phyloP scores from a whole-genome alignment of 148 eudicot genomes.

The Rhododendron ovatum region DNA sequence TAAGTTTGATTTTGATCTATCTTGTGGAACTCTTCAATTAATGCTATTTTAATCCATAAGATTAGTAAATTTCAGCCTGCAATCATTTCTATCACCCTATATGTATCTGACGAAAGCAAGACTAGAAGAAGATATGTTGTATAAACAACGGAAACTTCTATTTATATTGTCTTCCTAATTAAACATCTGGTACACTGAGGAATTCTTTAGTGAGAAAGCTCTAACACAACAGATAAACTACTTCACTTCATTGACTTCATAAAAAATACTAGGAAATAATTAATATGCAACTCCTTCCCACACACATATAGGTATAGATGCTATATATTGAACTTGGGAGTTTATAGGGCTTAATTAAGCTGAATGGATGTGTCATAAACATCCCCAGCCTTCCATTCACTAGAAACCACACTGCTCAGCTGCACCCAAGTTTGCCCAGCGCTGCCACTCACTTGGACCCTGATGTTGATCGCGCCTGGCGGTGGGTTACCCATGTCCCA shows the following conservation, averaged over 20 bases:
- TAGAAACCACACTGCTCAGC: slow-evolving; percentile 24
- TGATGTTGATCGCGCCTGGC: slow-evolving; percentile 23
- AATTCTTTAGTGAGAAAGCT: background rate
- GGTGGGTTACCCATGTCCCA: slow-evolving; percentile 66
- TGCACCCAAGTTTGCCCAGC: slow-evolving; percentile 28
- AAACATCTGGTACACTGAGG: background rate
- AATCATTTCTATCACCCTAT: background rate
- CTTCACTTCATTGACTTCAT: background rate
- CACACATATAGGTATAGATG: background rate
- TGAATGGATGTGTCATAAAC: slow-evolving; percentile 22
- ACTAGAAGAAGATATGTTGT: background rate
- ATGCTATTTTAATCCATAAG: no score
- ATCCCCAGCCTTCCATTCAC: slow-evolving; percentile 36
- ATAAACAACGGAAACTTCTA: background rate
- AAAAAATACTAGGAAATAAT: background rate
- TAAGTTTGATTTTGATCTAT: background rate
- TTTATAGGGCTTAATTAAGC: background rate
- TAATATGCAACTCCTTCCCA: background rate
- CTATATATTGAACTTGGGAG: background rate
- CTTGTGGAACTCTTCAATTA: no score
- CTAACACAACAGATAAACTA: background rate
- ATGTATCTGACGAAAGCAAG: background rate
- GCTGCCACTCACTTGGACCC: slow-evolving; percentile 33
- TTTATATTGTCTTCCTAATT: background rate
- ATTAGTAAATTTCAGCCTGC: no score